Percentiles rank a stretch among this genome's conserved stretches.
Conservation (phyloP, 306 rosid genomes). For the Pterocarpus santalinus region DNA sequence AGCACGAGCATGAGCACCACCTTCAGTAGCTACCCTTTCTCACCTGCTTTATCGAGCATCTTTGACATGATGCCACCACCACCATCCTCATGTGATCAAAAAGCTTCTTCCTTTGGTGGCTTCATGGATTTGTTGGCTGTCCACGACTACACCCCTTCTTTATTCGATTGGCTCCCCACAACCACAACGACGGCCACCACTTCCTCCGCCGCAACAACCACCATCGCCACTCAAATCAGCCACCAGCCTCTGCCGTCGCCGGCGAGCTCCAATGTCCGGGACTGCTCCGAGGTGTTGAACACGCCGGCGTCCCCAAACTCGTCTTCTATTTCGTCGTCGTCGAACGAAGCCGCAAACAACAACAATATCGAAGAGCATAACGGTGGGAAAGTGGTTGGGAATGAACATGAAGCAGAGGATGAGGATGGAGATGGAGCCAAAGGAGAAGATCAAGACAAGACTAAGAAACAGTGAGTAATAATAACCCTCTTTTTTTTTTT, state of each 20-base stretch:
- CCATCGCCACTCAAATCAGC: neutral
- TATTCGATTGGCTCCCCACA: slow-evolving; percentile 60
- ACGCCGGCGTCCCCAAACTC: slow-evolving; percentile 77
- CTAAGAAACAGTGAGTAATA: slow-evolving; percentile 71
- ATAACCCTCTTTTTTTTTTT: neutral
- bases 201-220: slow-evolving; percentile 8
- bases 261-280: slow-evolving; percentile 54
- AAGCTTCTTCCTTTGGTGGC: slow-evolving; percentile 46
- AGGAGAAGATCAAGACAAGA: slow-evolving; percentile 65
- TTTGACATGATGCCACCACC: slow-evolving; percentile 58
- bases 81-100: slow-evolving; percentile 50
- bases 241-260: slow-evolving; percentile 50
- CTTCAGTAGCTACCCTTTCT: neutral
- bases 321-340: slow-evolving; percentile 71
- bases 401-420: slow-evolving; percentile 39
- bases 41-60: slow-evolving; percentile 33
- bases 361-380: neutral
- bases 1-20: neutral
- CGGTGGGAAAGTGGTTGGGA: slow-evolving; percentile 17
- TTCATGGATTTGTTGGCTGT: slow-evolving; percentile 60
- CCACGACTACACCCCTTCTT: slow-evolving; percentile 48
- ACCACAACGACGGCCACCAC: slow-evolving; percentile 6
- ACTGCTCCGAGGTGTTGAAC: slow-evolving; percentile 73
- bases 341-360: slow-evolving; percentile 56
- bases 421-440: slow-evolving; percentile 33